These are phyloP conservation scores for Fusarium luffae DNA, from an alignment of 2,329 filamentous ascomycete species.

Conservation along the genomic window DNA sequence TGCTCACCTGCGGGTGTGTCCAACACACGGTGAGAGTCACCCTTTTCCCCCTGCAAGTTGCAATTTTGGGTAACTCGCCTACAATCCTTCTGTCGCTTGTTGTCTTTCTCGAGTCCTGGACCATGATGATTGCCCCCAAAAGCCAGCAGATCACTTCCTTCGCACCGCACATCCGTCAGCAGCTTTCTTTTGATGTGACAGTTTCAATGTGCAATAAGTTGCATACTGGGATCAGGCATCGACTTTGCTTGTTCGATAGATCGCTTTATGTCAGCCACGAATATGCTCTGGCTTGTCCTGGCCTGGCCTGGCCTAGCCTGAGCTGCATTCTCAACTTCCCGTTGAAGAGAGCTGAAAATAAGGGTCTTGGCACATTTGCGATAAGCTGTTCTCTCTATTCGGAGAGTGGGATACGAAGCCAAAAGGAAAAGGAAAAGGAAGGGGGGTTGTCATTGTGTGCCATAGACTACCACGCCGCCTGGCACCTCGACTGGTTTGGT, in stretches of 20 bases:
- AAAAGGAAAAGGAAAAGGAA: not conserved
- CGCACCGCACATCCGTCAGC: constrained; percentile 10
- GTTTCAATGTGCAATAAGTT: not conserved
- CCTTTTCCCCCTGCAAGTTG: constrained; percentile 25
- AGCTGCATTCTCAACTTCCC: not conserved
- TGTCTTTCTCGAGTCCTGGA: constrained; percentile 10
- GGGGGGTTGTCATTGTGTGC: not conserved
- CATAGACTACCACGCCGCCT: not conserved
- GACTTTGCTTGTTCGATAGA: constrained; percentile 26
- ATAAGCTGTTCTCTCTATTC: constrained; percentile 4
- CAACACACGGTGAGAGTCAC: constrained; percentile 22
- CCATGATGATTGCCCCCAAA: constrained; percentile 14
- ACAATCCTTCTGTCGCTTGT: constrained; percentile 13
- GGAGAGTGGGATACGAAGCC: not conserved
- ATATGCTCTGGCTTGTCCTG: not conserved
- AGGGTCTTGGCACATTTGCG: constrained; percentile 3
- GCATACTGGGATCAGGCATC: constrained; percentile 29
- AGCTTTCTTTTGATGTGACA: constrained; percentile 1
- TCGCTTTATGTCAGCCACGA: constrained; percentile 10
- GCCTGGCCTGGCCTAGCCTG: not conserved
- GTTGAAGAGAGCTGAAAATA: constrained; percentile 12
- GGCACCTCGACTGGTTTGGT: not conserved
- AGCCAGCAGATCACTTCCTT: constrained; percentile 3
- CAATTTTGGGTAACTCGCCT: constrained; percentile 18
- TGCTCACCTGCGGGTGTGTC: constrained; percentile 17